Evolutionary conservation across 306 rosid species (phyloP), one percentile per base, ranked within the genome.

Genomic region (Phaseolus lunatus): DNA sequence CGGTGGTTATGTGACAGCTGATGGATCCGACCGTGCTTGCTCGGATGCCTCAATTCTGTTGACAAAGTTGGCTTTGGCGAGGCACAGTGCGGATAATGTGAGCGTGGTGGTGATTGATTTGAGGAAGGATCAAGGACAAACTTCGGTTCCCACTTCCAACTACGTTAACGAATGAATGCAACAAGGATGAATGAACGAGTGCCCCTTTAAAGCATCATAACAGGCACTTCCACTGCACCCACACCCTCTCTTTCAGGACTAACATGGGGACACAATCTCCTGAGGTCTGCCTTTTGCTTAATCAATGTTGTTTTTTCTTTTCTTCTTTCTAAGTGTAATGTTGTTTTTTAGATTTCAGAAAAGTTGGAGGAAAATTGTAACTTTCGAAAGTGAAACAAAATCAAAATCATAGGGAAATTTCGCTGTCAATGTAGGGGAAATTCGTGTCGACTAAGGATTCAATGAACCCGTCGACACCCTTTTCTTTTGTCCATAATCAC

Each of bases 91-190:
- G 23, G 98, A 95, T 85, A 95, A 95, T 62, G 90, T 95, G 58
- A 90, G 96, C 67, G 96, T 95, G 19, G 90, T 95, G 48, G 97
- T 95, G 39, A 84, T 95, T 47, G 93, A 95, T 84, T 78, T 95
- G 90, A 89, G 85, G 75, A 86, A 72, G 26, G 85, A 75, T 19
- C 79, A 59, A 57, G n/a, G 24, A 24, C 41, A 49, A 48, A 4
- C 52, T 3, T 35, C 75, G 7, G 7, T 35, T 9, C 35, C 75
- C 10, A 39, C 67, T 3, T 31, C 66, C 54, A 50, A 29, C 24
- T 33, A 44, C 15, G 43, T 59, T 56, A 83, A 54, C 61, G 69
- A 33, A 44, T 43, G 41, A 37, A 37, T 37, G 43, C 43, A 37
- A 7, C 43, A 37, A 6, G 41, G 45, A 73, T 29, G 22, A 18